These are phyloP conservation scores for Clarireedia paspali DNA, from an alignment of 2,329 filamentous ascomycete species.

Conservation along the genomic window DNA sequence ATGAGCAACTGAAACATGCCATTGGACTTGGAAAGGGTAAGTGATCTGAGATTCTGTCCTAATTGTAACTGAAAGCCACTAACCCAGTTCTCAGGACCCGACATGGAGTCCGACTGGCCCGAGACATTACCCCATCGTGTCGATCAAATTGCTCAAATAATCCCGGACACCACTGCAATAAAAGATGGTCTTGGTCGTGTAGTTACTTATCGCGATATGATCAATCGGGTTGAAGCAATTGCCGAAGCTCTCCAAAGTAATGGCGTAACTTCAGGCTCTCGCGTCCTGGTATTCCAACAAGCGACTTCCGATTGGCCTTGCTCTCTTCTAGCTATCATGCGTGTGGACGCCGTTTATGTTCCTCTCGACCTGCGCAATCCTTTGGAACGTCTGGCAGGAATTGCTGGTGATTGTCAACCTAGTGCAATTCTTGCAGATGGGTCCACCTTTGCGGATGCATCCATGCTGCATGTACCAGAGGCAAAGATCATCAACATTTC, in stretches of 20 bases:
- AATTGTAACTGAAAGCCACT: background rate
- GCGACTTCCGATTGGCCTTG: slow-evolving; percentile 22
- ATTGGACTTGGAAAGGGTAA: slow-evolving; percentile 1
- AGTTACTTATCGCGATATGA: background rate
- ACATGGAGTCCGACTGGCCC: background rate
- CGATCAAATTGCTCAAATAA: background rate
- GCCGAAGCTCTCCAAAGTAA: background rate
- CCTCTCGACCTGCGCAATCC: slow-evolving; percentile 29
- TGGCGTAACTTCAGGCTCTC: background rate
- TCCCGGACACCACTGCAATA: background rate
- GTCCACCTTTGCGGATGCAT: slow-evolving; percentile 15
- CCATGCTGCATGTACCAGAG: background rate
- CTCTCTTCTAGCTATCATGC: slow-evolving; percentile 29
- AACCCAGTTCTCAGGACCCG: background rate
- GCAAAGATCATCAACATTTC: background rate
- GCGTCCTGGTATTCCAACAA: slow-evolving; percentile 11
- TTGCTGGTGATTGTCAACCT: slow-evolving; percentile 27
- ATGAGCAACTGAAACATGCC: background rate
- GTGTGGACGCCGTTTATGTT: slow-evolving; percentile 29
- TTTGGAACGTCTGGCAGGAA: slow-evolving; percentile 20
- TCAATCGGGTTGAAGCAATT: background rate
- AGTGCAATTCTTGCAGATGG: slow-evolving; percentile 25
- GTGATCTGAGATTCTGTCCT: background rate
- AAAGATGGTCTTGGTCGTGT: background rate
- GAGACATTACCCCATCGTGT: background rate